Conservation (phyloP, 2,329 filamentous ascomycete species). For the Chalaropsis ovoidea region DNA sequence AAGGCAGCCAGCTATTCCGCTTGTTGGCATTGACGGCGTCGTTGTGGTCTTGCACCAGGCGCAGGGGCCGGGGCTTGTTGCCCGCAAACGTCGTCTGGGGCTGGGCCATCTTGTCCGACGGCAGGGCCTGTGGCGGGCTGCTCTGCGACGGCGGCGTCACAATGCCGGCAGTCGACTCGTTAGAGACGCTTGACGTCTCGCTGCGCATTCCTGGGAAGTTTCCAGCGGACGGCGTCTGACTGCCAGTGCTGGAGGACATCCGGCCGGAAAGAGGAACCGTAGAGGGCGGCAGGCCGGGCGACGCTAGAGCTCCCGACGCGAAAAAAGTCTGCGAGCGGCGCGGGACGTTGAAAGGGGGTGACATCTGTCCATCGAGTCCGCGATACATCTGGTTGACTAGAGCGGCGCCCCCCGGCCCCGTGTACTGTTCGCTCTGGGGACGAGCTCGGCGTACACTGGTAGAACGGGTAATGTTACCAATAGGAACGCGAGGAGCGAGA, state of each 20-base stretch:
- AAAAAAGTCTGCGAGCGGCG: constrained; percentile 57
- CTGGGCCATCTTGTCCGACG: constrained; percentile 40
- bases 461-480: constrained; percentile 47
- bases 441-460: constrained; percentile 45
- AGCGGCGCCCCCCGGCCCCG: constrained; percentile 47
- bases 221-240: constrained; percentile 41
- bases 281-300: constrained; percentile 31
- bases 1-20: constrained; percentile 56
- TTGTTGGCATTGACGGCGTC: constrained; percentile 44
- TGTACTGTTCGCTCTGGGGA: constrained; percentile 55
- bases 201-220: constrained; percentile 66
- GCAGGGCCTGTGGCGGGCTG: constrained; percentile 36
- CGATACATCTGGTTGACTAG: constrained; percentile 80
- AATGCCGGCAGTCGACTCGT: constrained; percentile 48
- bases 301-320: constrained; percentile 38
- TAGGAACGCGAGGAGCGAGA: constrained; percentile 66
- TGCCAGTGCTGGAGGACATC: constrained; percentile 37
- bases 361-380: constrained; percentile 55
- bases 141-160: constrained; percentile 43
- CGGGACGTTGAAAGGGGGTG: constrained; percentile 48
- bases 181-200: constrained; percentile 54
- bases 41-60: constrained; percentile 71
- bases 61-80: constrained; percentile 70
- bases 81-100: constrained; percentile 52
- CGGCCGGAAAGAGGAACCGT: constrained; percentile 39